Conservation (phyloP, 352 stramenopile genomes). For the Phytophthora fragariae region DNA sequence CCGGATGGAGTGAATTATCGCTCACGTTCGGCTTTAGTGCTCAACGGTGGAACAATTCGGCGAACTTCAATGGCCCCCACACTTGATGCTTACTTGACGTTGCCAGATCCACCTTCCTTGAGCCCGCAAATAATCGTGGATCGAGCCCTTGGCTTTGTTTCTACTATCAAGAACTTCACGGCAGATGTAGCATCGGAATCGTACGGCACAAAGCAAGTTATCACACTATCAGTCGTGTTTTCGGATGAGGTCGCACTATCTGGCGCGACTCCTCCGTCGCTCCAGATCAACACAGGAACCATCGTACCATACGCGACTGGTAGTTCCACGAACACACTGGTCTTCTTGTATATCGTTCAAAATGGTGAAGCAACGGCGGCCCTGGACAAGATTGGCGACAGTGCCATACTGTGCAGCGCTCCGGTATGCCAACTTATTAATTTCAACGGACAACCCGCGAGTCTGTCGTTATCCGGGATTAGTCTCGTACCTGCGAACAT, state of each 20-base stretch:
- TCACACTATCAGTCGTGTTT: conserved; percentile 73
- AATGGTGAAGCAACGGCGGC: conserved; percentile 47
- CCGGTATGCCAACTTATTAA: conserved; percentile 70
- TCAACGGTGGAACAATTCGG: conserved; percentile 74
- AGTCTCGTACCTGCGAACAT: conserved; percentile 58
- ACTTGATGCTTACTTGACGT: conserved; percentile 62
- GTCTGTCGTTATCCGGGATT: conserved; percentile 51
- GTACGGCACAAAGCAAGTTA: conserved; percentile 80
- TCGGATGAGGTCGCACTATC: conserved; percentile 79
- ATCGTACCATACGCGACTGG: conserved; percentile 69
- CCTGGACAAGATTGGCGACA: conserved; percentile 71
- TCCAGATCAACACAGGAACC: conserved; percentile 71
- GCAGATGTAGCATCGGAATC: conserved; percentile 57
- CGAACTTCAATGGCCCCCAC: conserved; percentile 55
- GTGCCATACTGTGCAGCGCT: conserved; percentile 52
- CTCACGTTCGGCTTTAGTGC: conserved; percentile 48
- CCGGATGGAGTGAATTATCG: conserved; percentile 61
- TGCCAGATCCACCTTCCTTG: conserved; percentile 56
- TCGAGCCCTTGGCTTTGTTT: conserved; percentile 46
- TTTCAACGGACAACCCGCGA: conserved; percentile 60
- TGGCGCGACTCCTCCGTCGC: conserved; percentile 38
- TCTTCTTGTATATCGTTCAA: conserved; percentile 81
- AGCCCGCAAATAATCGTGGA: conserved; percentile 63
- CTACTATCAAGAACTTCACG: conserved; percentile 52
- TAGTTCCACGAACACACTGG: conserved; percentile 50